Evolutionary conservation across 495 filamentous ascomycete genomes (phyloP).

Genomic region (Talaromyces borbonicus): DNA sequence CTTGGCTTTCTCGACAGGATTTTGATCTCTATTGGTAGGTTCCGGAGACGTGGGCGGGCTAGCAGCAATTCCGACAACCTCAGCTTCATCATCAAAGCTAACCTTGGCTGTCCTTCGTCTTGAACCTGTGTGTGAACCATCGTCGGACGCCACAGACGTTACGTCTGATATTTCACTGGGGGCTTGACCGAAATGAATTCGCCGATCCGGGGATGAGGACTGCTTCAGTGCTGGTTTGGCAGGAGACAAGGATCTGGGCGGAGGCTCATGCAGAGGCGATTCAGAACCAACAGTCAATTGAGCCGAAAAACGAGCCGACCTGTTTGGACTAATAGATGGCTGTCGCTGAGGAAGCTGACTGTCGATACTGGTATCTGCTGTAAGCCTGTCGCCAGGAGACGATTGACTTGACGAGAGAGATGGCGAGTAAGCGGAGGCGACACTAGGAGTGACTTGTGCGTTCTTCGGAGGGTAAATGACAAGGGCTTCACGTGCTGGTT

Average conservation of each 20-base stretch:
- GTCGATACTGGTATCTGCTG: neutral
- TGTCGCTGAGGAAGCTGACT: slow-evolving; percentile 9
- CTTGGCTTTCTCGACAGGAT: slow-evolving; percentile 35
- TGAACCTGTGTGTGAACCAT: slow-evolving; percentile 32
- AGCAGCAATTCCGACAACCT: slow-evolving; percentile 51
- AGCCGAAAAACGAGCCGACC: slow-evolving; percentile 66
- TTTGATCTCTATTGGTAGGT: slow-evolving; percentile 36
- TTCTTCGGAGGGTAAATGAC: slow-evolving; percentile 4
- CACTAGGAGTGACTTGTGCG: slow-evolving; percentile 9
- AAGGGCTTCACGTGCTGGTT: slow-evolving; percentile 6
- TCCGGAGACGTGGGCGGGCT: slow-evolving; percentile 40
- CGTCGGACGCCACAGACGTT: slow-evolving; percentile 50
- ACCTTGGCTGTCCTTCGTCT: slow-evolving; percentile 68
- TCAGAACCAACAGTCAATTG: slow-evolving; percentile 39
- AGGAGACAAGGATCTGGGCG: slow-evolving; percentile 70
- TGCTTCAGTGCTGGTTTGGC: slow-evolving; percentile 80
- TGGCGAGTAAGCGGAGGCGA: slow-evolving; percentile 15
- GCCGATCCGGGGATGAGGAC: slow-evolving; percentile 43
- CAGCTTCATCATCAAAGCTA: slow-evolving; percentile 73
- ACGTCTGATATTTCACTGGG: slow-evolving; percentile 52
- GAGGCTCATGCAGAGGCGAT: slow-evolving; percentile 59
- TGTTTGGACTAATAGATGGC: slow-evolving; percentile 49
- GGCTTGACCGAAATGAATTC: slow-evolving; percentile 24
- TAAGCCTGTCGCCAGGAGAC: slow-evolving; percentile 12
- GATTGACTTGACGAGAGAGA: slow-evolving; percentile 7